Base-by-base conservation (phyloP, 2,329 filamentous ascomycete genomes). In the Pseudocercospora macadamiae region DNA sequence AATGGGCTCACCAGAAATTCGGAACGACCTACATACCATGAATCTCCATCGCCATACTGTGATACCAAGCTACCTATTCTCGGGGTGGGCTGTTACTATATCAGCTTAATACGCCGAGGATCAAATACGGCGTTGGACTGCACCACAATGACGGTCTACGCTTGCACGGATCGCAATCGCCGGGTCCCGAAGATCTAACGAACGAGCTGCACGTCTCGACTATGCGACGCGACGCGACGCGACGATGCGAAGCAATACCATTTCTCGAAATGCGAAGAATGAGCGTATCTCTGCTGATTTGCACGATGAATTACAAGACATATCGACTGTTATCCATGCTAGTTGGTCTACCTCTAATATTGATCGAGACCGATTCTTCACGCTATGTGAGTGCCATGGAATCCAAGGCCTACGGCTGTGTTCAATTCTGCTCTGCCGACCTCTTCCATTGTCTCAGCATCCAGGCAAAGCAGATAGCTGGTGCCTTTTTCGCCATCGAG, bases 401-500 rank as follows among this genome's bases (percentile, higher is more conserved):
- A 88, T 0, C 86, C 86, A 60, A 89, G 76, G 0, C 77, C 82
- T 59, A 90, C 80, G 0, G 83, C 79, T 65, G 85, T 85, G 1
- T 80, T 79, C 19, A 85, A 80, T 64, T 87, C 83, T 3, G 88
- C 88, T 42, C 86, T 79, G 0, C 86, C 88, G 47, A 85, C 36
- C 76, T 91, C 88, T 60, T 71, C 74, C 81, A 91, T 81, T 3
- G 81, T 83, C 70, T 68, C 80, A 3, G 87, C 87, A 68, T 88
- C 80, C 28, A 91, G 70, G 57, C 85, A 87, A 37, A 91, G 66
- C 51, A 91, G 73, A 70, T 90, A 90, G 63, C 87, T 89, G 61
- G 63, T 82, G 61, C 79, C 78, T 4, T 73, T 75, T n/a, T 73
- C 68, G 0, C 87, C 86, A 68, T 91, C 85, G 1, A 90, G 77